Conservation (phyloP, 75 land plant species). For the Adiantum capillusveneris region DNA sequence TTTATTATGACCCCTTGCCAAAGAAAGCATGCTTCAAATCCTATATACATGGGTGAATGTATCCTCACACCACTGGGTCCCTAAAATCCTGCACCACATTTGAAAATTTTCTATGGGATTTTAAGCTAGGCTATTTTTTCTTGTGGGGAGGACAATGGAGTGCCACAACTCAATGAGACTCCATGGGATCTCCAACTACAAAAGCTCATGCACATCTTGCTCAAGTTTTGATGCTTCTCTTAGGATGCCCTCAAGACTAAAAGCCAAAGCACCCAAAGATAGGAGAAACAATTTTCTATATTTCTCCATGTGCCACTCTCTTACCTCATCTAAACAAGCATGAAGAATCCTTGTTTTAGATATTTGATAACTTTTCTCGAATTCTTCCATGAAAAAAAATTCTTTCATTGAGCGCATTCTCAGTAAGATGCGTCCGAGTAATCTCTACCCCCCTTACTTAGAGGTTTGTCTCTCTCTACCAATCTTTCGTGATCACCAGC, state of each 20-base stretch:
- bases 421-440: neutral
- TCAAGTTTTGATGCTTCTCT: slow-evolving; percentile 37
- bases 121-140: too few relatives aligned
- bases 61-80: too few relatives aligned
- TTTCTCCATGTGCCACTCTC: neutral
- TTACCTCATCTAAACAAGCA: neutral
- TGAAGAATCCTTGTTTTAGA: neutral
- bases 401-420: neutral
- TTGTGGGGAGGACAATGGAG: too few relatives aligned
- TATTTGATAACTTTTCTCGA: neutral
- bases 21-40: too few relatives aligned
- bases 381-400: neutral
- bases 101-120: too few relatives aligned
- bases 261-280: slow-evolving; percentile 31
- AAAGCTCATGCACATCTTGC: slow-evolving; percentile 34
- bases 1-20: too few relatives aligned
- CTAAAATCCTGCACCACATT: too few relatives aligned
- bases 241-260: slow-evolving; percentile 36
- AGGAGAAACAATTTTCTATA: slow-evolving; percentile 5
- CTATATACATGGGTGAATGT: too few relatives aligned
- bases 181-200: slow-evolving; percentile 55
- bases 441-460: neutral
- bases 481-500: neutral
- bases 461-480: neutral
- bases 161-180: slow-evolving; percentile 36